Evolutionary conservation across 352 stramenopile species (phyloP), one percentile per base, ranked within the genome.

Genomic region (Phytophthora pinifolia): DNA sequence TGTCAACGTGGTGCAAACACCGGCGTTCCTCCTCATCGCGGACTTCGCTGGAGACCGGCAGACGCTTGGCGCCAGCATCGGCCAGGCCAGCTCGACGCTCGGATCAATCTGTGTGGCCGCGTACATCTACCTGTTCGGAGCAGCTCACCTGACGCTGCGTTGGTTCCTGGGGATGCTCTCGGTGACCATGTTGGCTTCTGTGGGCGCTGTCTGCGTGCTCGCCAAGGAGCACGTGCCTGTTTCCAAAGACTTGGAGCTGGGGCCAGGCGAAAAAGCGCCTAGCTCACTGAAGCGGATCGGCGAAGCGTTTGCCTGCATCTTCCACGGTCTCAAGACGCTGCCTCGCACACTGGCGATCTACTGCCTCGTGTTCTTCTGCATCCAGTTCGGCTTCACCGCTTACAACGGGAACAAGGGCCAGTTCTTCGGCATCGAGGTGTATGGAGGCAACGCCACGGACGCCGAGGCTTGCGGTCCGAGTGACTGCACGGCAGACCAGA

Each of bases 131-230:
- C 48, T 74, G 31, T 89, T 89, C 30, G 80, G 83, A 30, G 73
- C 80, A 9, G 80, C 80, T 0, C 76, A 91, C 48, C 33, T 88
- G 12, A 86, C 76, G 31, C 57, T 91, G 22, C 73, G 61, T 25
- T 86, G 69, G 61, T 89, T 91, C 53, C 69, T 91, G 13, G 69
- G 65, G 10, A 89, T 91, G 76, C 67, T 93, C 15, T 88, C 74
- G 4, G 52, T 74, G 13, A 78, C 79, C 4, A 89, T 93, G 74
- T 18, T 87, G 12, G 54, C 62, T 45, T 87, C 70, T 1, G 74
- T 86, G 1, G 61, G 72, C 9, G 48, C 54, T 17, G 75, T 89
- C 10, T 92, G 79, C 33, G 17, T 69, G 10, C 85, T 87, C 29
- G 76, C 76, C 17, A 77, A 70, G 32, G 82, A 90, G 20, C 67